Percentiles rank a stretch among this genome's conserved stretches.
Conservation (phyloP, 148 eudicot species). For the Rhododendron kiyosumense region DNA sequence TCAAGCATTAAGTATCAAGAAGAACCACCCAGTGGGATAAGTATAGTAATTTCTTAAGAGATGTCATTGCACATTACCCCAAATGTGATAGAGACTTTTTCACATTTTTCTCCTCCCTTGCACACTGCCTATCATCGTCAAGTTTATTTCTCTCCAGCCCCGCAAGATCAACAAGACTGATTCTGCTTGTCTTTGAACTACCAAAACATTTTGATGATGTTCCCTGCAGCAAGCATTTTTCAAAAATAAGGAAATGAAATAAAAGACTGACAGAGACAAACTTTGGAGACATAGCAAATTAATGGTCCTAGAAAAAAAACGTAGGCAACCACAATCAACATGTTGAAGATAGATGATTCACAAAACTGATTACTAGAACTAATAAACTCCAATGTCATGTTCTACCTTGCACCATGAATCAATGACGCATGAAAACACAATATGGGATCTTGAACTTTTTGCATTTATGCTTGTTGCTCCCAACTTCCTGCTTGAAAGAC, state of each 20-base stretch:
- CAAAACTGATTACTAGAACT: neutral
- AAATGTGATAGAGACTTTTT: slow-evolving; percentile 76
- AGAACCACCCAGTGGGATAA: neutral
- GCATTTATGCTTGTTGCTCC: slow-evolving; percentile 81
- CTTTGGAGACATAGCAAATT: neutral
- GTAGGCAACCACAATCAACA: neutral
- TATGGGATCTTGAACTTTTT: slow-evolving; percentile 86
- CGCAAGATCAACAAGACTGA: slow-evolving; percentile 83
- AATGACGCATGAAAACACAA: slow-evolving; percentile 74
- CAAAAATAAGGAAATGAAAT: neutral
- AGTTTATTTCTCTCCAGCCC: slow-evolving; percentile 55
- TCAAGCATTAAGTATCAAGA: neutral
- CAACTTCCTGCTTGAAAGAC: slow-evolving; percentile 81
- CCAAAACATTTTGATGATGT: slow-evolving; percentile 64
- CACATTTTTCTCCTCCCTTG: slow-evolving; percentile 60
- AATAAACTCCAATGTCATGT: neutral
- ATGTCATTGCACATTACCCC: slow-evolving; percentile 50
- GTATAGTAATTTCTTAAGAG: neutral
- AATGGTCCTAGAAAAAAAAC: neutral
- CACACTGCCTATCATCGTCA: slow-evolving; percentile 53
- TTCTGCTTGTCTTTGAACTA: slow-evolving; percentile 85
- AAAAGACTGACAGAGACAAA: neutral
- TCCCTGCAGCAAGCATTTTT: slow-evolving; percentile 38
- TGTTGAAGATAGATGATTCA: neutral
- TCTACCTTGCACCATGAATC: slow-evolving; percentile 98